Conservation (phyloP, 2,329 filamentous ascomycete genomes). For the Scedosporium minutisporum region DNA sequence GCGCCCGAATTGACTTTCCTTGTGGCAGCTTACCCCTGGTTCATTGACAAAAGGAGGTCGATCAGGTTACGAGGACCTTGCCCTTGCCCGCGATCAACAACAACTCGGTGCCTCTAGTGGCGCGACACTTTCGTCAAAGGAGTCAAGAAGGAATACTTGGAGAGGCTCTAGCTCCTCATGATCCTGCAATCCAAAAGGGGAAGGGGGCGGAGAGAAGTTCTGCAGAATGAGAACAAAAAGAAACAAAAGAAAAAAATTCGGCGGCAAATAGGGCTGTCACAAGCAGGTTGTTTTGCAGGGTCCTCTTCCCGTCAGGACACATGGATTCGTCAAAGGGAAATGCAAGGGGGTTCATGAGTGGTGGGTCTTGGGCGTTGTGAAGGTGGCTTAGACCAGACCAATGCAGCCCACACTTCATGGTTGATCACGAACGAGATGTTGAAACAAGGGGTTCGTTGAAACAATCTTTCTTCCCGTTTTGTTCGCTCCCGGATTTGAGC, state of each 20-base stretch:
- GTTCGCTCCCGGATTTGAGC: neutral
- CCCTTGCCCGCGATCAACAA: neutral
- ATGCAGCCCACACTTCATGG: too few species aligned
- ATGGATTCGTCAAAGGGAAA: neutral
- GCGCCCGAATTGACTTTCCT: neutral
- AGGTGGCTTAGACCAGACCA: neutral
- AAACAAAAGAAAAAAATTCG: neutral
- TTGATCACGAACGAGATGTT: neutral
- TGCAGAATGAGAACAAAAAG: neutral
- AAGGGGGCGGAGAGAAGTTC: neutral
- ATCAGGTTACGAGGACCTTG: neutral
- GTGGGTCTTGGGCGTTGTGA: neutral
- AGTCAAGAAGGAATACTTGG: neutral
- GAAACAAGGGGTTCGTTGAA: neutral
- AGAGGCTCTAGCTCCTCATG: neutral
- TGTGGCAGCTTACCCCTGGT: neutral
- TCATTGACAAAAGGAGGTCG: neutral
- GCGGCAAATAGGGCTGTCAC: neutral
- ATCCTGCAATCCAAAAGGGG: neutral
- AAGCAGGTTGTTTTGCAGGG: neutral
- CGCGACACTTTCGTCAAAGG: neutral
- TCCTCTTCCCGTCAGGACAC: neutral
- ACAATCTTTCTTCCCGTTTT: neutral
- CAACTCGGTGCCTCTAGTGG: neutral
- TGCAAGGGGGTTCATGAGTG: neutral